Conservation (phyloP, 495 filamentous ascomycete species). For the Cairneyella variabilis region DNA sequence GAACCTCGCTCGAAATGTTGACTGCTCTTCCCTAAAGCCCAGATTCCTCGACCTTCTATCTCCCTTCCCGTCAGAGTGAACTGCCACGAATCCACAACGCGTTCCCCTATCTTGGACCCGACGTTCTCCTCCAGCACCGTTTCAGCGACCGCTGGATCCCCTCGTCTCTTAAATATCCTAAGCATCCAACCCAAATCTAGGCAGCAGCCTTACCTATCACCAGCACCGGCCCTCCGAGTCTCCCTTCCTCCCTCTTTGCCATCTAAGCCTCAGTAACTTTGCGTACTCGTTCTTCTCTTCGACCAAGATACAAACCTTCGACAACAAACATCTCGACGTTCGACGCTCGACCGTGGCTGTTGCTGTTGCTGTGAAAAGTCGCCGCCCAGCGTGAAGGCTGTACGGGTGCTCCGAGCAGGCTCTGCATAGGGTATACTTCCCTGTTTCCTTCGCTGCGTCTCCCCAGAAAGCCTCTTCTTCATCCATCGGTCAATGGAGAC, state of each 20-base stretch:
- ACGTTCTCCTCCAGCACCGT: not conserved
- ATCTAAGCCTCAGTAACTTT: slow-evolving; percentile 6
- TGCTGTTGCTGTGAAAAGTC: not conserved
- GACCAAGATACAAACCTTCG: not conserved
- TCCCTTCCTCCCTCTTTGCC: slow-evolving; percentile 4
- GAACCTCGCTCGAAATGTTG: not conserved
- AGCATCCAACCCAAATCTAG: slow-evolving; percentile 5
- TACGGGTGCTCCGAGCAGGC: not conserved
- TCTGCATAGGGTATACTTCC: slow-evolving; percentile 9
- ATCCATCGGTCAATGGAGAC: no score
- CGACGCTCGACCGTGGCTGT: not conserved
- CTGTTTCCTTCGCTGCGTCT: not conserved
- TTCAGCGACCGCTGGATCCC: slow-evolving; percentile 10
- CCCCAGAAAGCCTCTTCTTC: not conserved
- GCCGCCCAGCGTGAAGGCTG: not conserved
- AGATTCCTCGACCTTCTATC: slow-evolving; percentile 10
- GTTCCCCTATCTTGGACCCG: slow-evolving; percentile 11
- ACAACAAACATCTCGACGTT: not conserved
- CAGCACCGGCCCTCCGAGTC: not conserved
- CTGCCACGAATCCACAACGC: slow-evolving; percentile 3
- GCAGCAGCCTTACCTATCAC: slow-evolving; percentile 24
- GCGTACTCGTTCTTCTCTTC: not conserved
- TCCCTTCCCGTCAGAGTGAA: not conserved
- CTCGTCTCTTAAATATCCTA: slow-evolving; percentile 18
- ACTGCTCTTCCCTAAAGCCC: not conserved